Evolutionary conservation across 257 asterid genomes (phyloP).

Genomic region (Knoxia roxburghii): DNA sequence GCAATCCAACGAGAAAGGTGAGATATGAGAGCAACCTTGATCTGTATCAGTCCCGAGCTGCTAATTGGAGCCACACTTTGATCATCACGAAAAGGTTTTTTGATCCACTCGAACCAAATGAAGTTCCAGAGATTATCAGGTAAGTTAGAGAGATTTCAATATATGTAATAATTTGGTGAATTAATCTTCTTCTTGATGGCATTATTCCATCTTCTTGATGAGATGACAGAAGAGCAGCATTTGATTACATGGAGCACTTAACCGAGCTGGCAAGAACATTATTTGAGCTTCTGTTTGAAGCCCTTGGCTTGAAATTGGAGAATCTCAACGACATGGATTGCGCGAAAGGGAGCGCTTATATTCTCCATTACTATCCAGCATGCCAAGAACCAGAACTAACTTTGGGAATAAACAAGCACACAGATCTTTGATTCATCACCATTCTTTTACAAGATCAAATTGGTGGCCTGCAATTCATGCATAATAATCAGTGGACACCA

Average conservation of each 20-base stretch:
- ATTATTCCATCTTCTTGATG: neutral
- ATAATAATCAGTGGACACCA: constrained; percentile 36
- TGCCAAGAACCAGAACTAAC: constrained; percentile 81
- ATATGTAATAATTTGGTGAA: neutral
- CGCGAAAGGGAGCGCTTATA: constrained; percentile 20
- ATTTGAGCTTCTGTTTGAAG: constrained; percentile 47
- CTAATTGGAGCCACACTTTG: constrained; percentile 67
- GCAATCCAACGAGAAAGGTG: constrained; percentile 34
- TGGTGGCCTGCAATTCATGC: constrained; percentile 65
- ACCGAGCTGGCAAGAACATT: constrained; percentile 36
- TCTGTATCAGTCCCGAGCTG: constrained; percentile 38
- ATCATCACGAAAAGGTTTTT: constrained; percentile 23
- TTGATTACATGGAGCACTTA: constrained; percentile 33
- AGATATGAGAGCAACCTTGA: constrained; percentile 49
- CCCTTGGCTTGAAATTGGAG: constrained; percentile 46
- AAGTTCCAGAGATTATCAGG: constrained; percentile 63
- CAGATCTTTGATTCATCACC: constrained; percentile 55
- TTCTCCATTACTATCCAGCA: constrained; percentile 64
- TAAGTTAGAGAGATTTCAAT: constrained; percentile 7
- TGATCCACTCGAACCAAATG: constrained; percentile 29
- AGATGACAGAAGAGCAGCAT: constrained; percentile 36
- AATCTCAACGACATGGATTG: constrained; percentile 39
- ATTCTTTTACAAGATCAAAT: constrained; percentile 58
- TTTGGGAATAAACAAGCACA: constrained; percentile 56
- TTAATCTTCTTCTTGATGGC: neutral